Conservation (phyloP, 495 filamentous ascomycete species). For the Penicillium coprophilum region DNA sequence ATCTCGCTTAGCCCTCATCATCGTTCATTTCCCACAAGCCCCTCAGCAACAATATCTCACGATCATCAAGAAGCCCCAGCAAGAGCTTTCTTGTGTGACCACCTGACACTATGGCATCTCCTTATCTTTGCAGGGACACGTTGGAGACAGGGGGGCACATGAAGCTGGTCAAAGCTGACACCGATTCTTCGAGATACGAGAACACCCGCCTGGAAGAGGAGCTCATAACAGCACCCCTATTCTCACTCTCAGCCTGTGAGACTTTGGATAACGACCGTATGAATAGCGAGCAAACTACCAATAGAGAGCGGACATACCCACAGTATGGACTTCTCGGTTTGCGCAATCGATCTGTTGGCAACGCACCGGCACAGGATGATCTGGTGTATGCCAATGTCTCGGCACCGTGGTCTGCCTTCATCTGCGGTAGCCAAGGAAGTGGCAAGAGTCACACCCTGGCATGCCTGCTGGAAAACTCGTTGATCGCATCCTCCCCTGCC, state of each 20-base stretch:
- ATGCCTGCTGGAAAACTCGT: conserved; percentile 59
- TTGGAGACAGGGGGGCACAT: background rate
- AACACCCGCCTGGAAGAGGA: background rate
- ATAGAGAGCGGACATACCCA: background rate
- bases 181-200: too few species aligned
- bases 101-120: background rate
- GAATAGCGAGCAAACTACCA: background rate
- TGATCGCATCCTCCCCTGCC: conserved; percentile 41
- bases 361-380: background rate
- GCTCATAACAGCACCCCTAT: background rate
- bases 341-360: background rate
- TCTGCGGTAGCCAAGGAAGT: conserved; percentile 73
- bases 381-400: conserved; percentile 11
- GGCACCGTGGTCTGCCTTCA: conserved; percentile 56
- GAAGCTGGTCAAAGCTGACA: background rate
- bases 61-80: background rate
- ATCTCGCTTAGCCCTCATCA: background rate
- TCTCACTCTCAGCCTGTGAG: background rate
- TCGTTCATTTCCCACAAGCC: background rate
- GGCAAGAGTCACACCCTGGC: conserved; percentile 72
- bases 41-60: background rate
- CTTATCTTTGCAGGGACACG: background rate
- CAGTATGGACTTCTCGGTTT: conserved; percentile 5
- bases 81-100: background rate
- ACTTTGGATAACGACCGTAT: background rate